Conservation (phyloP, 2,329 filamentous ascomycete species). For the Ophiostoma fasciatum region DNA sequence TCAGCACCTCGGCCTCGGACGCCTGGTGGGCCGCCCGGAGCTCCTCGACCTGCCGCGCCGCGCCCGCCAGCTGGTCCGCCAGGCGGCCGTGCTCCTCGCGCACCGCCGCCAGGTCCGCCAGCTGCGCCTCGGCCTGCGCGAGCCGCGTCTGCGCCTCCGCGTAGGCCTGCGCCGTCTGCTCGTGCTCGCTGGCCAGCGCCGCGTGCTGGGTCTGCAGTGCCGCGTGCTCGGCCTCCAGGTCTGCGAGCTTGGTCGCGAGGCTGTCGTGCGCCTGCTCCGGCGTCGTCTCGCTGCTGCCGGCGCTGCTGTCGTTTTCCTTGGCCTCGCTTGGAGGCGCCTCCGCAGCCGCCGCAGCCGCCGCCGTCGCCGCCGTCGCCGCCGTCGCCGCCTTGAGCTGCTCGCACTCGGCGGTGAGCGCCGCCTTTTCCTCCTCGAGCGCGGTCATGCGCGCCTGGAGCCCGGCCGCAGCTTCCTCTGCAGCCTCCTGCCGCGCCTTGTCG, state of each 20-base stretch:
- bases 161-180: too few relatives aligned
- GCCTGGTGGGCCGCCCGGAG: slow-evolving; percentile 2
- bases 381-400: neutral
- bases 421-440: slow-evolving; percentile 3
- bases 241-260: neutral
- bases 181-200: too few relatives aligned
- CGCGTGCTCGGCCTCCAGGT: slow-evolving; percentile 2
- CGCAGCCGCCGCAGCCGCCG: neutral
- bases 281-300: too few relatives aligned
- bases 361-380: too few relatives aligned
- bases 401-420: neutral
- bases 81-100: neutral
- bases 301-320: neutral
- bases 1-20: slow-evolving; percentile 5
- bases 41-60: slow-evolving; percentile 2
- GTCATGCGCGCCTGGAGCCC: neutral
- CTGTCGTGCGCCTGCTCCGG: neutral
- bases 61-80: neutral
- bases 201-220: slow-evolving; percentile 2
- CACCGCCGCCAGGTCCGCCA: too few relatives aligned
- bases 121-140: too few relatives aligned
- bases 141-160: too few relatives aligned
- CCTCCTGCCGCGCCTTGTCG: neutral
- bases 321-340: neutral
- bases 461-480: neutral